Evolutionary conservation across 2,329 filamentous ascomycete genomes (phyloP), one percentile per base, ranked within the genome.

Genomic region (Ophiosphaerella herpotricha): DNA sequence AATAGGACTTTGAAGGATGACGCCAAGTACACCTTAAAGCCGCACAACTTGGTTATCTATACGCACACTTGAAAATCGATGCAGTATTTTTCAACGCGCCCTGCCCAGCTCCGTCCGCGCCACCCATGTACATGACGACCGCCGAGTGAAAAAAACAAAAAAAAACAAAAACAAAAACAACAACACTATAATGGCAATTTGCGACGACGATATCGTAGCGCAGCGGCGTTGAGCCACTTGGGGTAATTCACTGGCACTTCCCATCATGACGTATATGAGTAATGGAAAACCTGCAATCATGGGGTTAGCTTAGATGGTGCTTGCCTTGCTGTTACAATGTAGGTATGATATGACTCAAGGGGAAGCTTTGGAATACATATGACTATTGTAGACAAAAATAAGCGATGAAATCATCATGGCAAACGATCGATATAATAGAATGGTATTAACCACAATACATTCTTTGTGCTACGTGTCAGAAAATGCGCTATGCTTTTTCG

Each of bases 401-500:
- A 40, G 29, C 26, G 38, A 26, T 6, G 29, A 23, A 40, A 23
- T 23, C 38, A 13, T 21, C 8, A 40, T 23, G 38, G 23, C 24
- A 40, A 23, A 26, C n/a, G 21, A 36, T 35, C 26, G 9, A 36
- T 24, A 18, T 35, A 11, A 35, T 24, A 16, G 23, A 13, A 46
- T 16, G 13, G 36, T 39, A 39, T 34, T 32, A 14, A 23, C 23
- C 24, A 33, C 21, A 18, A 29, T 35, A 9, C 18, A 24, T 26
- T 39, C 29, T 16, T 39, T 39, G 24, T 36, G 37, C 35, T 46
- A 45, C 23, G 18, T 46, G 12, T 24, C 14, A 24, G 9, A 46
- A 33, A 34, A 24, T 39, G 35, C 43, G 24, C 36, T 46, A 14
- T 46, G 23, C 35, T 38, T 46, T 46, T 46, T 9, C 18, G 11